Percentiles rank a stretch among this genome's conserved stretches.
Evolutionary conservation across 148 eudicot species (phyloP).

Genomic region (Spergularia marina): DNA sequence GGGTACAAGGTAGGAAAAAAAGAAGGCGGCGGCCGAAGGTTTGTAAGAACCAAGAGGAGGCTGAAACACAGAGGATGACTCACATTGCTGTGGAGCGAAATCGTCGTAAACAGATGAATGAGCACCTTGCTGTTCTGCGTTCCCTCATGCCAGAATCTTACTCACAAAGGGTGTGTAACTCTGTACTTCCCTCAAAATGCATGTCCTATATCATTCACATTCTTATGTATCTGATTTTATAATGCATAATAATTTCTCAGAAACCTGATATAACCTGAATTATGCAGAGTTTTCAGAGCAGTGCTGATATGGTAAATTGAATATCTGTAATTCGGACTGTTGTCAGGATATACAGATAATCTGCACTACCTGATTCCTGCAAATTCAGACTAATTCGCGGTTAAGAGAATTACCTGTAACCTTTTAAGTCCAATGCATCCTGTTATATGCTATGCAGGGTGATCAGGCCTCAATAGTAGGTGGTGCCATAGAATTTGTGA

Average conservation of each 20-base stretch:
- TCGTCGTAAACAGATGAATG: conserved; percentile 92
- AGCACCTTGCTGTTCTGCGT: conserved; percentile 71
- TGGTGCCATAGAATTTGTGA: conserved; percentile 85
- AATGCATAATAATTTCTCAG: too few relatives aligned
- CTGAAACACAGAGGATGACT: conserved; percentile 84
- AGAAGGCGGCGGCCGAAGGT: conserved; percentile 52
- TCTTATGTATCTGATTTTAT: neutral
- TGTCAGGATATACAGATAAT: too few relatives aligned
- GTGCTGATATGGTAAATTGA: too few relatives aligned
- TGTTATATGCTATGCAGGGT: conserved; percentile 44
- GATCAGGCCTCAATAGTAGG: conserved; percentile 98
- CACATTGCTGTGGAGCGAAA: conserved; percentile 94
- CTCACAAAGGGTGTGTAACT: conserved; percentile 60
- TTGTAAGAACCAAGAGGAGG: conserved; percentile 87
- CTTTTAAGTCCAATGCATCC: neutral
- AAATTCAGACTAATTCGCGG: neutral
- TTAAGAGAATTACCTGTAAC: neutral
- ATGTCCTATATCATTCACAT: neutral
- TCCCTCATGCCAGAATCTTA: conserved; percentile 93
- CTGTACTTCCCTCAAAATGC: neutral
- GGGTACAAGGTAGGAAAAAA: conserved; percentile 59
- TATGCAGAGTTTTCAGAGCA: too few relatives aligned
- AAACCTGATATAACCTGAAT: too few relatives aligned
- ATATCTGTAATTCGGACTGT: too few relatives aligned
- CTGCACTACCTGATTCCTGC: too few relatives aligned